Evolutionary conservation across 805 yeast genomes (phyloP).

Genomic region (Hyphopichia homilentoma): DNA sequence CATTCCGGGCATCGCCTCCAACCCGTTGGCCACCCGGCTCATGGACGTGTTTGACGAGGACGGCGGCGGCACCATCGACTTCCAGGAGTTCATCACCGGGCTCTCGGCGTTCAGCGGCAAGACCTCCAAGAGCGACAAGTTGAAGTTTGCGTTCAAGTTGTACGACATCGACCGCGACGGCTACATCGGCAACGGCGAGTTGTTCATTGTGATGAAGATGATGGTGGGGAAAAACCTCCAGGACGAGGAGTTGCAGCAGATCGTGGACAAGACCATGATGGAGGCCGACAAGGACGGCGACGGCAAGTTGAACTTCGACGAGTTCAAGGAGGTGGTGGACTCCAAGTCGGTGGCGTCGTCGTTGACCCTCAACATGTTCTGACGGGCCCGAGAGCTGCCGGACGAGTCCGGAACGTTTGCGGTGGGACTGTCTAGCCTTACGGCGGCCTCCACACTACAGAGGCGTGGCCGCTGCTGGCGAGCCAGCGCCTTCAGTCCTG

Average conservation of each 20-base stretch:
- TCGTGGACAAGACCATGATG: conserved; percentile 94
- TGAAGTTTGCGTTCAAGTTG: conserved; percentile 85
- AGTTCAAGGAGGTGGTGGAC: conserved; percentile 69
- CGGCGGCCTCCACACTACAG: too few species aligned
- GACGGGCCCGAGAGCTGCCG: too few species aligned
- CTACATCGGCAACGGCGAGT: conserved; percentile 89
- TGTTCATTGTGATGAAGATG: conserved; percentile 85
- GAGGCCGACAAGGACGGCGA: conserved; percentile 89
- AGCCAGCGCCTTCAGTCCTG: too few species aligned
- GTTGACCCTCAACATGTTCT: conserved; percentile 51
- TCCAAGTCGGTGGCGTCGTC: conserved; percentile 57
- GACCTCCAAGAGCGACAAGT: conserved; percentile 75
- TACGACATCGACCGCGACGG: conserved; percentile 97
- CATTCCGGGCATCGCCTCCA: conserved; percentile 87
- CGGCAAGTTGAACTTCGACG: conserved; percentile 80
- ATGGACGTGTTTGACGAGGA: conserved; percentile 95
- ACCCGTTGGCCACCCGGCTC: conserved; percentile 85
- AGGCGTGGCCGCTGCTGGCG: too few species aligned
- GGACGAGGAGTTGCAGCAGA: conserved; percentile 86
- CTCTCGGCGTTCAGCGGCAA: conserved; percentile 84
- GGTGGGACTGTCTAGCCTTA: too few species aligned
- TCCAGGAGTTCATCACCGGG: conserved; percentile 88
- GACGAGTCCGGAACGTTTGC: too few species aligned
- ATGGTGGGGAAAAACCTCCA: conserved; percentile 94
- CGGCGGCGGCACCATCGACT: conserved; percentile 89